phyloP scores from a whole-genome alignment of 352 stramenopile species.

The Phytophthora uliginosa region DNA sequence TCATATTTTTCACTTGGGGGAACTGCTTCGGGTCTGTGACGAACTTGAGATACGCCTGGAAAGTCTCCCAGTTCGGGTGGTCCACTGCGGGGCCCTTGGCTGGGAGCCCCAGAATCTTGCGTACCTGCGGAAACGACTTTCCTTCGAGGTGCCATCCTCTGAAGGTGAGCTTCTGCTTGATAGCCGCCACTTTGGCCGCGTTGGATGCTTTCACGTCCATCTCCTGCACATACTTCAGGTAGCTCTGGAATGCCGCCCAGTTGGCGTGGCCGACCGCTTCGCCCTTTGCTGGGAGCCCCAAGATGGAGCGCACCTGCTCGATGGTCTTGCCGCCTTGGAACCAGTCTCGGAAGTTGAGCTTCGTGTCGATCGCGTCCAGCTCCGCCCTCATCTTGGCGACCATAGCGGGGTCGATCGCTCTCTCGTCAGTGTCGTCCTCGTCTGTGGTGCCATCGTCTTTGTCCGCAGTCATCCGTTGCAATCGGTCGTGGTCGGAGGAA shows the following conservation, averaged over 20 bases:
- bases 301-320: slow-evolving; percentile 16
- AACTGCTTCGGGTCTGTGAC: not conserved
- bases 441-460: not conserved
- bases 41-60: slow-evolving; percentile 10
- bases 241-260: slow-evolving; percentile 23
- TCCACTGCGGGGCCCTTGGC: not conserved
- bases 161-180: slow-evolving; percentile 11
- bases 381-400: not conserved
- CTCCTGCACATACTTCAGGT: slow-evolving; percentile 22
- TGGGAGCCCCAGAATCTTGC: slow-evolving; percentile 10
- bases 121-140: slow-evolving; percentile 14
- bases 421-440: slow-evolving; percentile 12
- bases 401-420: not conserved
- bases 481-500: not conserved
- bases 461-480: no score
- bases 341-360: slow-evolving; percentile 17
- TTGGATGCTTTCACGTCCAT: slow-evolving; percentile 16
- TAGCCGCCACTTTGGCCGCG: not conserved
- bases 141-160: slow-evolving; percentile 22
- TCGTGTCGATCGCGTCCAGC: slow-evolving; percentile 7
- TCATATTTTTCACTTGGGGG: not conserved
- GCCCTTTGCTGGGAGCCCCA: slow-evolving; percentile 18
- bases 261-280: slow-evolving; percentile 18
- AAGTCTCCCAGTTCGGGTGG: slow-evolving; percentile 15
- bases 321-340: slow-evolving; percentile 20